phyloP scores from a whole-genome alignment of 768 basidiomycete species.

The Auricularia sp. region DNA sequence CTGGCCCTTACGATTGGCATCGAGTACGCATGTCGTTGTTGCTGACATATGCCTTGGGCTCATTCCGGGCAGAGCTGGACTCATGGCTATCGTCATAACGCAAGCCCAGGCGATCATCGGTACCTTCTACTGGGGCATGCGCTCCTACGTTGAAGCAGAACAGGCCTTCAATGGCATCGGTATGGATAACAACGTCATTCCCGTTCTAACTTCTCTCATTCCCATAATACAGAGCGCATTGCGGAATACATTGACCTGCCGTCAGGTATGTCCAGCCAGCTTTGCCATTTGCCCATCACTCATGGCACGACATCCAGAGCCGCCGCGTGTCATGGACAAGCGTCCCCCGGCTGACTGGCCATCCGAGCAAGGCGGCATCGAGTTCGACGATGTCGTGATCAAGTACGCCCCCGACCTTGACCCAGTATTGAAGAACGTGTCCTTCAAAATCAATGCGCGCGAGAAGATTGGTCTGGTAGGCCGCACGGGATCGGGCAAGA shows the following conservation, averaged over 20 bases:
- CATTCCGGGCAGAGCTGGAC: conserved; percentile 12
- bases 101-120: conserved; percentile 6
- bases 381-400: conserved; percentile 49
- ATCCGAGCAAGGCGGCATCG: conserved; percentile 37
- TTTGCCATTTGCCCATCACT: too few relatives aligned
- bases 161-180: conserved; percentile 1
- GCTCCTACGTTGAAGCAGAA: not conserved
- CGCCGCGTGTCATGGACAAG: conserved; percentile 45
- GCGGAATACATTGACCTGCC: conserved; percentile 60
- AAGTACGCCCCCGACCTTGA: conserved; percentile 55
- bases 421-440: conserved; percentile 46
- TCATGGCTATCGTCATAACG: conserved; percentile 20
- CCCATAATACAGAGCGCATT: conserved; percentile 49
- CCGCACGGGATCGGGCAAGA: conserved; percentile 11
- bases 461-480: conserved; percentile 61
- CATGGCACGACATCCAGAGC: conserved; percentile 32
- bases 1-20: conserved; percentile 16
- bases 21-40: not conserved
- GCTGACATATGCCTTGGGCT: not conserved
- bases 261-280: conserved; percentile 12
- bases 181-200: not conserved
- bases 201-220: not conserved
- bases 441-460: conserved; percentile 46
- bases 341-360: conserved; percentile 71
- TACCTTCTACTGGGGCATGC: not conserved